These are phyloP conservation scores for Chrysanthemum seticuspe DNA, from an alignment of 129 eudicot genomes.

Conservation along the genomic window DNA sequence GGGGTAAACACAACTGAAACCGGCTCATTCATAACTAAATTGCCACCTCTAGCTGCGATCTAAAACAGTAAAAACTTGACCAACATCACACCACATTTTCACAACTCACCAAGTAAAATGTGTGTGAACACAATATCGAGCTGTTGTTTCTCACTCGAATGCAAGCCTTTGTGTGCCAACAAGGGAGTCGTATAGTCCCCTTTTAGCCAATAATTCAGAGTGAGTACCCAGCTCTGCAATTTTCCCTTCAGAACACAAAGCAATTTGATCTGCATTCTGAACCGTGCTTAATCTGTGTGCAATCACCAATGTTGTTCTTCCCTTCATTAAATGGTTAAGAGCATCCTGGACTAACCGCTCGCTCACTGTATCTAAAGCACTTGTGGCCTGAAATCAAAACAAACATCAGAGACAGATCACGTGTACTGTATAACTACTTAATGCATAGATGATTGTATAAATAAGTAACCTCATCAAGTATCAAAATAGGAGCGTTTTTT, in stretches of 20 bases:
- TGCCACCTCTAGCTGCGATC: not conserved
- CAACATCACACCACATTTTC: not conserved
- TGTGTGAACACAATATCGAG: not conserved
- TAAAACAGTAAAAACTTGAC: not conserved
- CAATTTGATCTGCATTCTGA: conserved; percentile 93
- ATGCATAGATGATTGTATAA: not conserved
- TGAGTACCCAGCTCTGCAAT: conserved; percentile 90
- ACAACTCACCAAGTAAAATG: not conserved
- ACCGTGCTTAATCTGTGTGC: conserved; percentile 99
- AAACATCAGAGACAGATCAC: not conserved
- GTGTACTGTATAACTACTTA: not conserved
- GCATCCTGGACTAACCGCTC: conserved; percentile 95
- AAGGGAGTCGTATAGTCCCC: conserved; percentile 79
- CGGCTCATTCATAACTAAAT: not conserved
- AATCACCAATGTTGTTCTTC: conserved; percentile 91
- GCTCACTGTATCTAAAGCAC: conserved; percentile 91
- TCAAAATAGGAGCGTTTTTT: conserved; percentile 85
- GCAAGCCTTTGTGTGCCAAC: conserved; percentile 96
- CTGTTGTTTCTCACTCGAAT: conserved; percentile 56
- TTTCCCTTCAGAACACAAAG: conserved; percentile 86
- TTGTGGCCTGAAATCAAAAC: conserved; percentile 72
- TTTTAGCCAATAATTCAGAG: conserved; percentile 53
- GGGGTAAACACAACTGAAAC: not conserved
- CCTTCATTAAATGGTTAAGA: conserved; percentile 84
- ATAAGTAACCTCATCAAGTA: conserved; percentile 83